These are phyloP conservation scores for Hymenoscyphus occultus DNA, from an alignment of 2,329 filamentous ascomycete genomes.

Conservation along the genomic window DNA sequence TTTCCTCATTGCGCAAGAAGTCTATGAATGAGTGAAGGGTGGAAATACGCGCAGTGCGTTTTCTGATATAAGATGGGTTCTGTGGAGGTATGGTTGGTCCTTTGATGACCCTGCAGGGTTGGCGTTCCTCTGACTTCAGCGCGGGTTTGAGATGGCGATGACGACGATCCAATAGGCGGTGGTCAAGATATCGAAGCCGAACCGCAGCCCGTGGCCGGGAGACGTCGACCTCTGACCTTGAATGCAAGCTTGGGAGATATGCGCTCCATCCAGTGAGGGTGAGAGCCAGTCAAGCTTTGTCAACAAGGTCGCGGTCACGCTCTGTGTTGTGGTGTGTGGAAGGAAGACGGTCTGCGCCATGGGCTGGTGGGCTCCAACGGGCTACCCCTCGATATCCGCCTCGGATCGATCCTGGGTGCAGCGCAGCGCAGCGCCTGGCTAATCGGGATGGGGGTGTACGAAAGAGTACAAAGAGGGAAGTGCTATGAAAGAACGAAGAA, in stretches of 20 bases:
- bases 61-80: not conserved
- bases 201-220: constrained; percentile 26
- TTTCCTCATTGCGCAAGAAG: not conserved
- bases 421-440: constrained; percentile 20
- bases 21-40: not conserved
- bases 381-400: constrained; percentile 20
- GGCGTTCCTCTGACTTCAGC: constrained; percentile 19
- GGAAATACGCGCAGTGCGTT: not conserved
- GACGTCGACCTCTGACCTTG: constrained; percentile 22
- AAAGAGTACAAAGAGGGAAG: not conserved
- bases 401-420: constrained; percentile 14
- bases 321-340: constrained; percentile 13
- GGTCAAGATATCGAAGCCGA: constrained; percentile 21
- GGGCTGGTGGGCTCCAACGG: constrained; percentile 21
- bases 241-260: constrained; percentile 5
- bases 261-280: not conserved
- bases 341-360: constrained; percentile 21
- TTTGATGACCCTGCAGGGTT: constrained; percentile 9
- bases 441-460: constrained; percentile 22
- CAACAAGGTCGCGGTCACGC: constrained; percentile 22
- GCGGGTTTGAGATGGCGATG: constrained; percentile 24
- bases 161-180: constrained; percentile 29
- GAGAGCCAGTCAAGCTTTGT: constrained; percentile 2
- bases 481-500: not conserved
- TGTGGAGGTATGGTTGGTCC: not conserved